These are phyloP conservation scores for Aspergillus tanneri DNA, from an alignment of 2,329 filamentous ascomycete species.

Conservation along the genomic window DNA sequence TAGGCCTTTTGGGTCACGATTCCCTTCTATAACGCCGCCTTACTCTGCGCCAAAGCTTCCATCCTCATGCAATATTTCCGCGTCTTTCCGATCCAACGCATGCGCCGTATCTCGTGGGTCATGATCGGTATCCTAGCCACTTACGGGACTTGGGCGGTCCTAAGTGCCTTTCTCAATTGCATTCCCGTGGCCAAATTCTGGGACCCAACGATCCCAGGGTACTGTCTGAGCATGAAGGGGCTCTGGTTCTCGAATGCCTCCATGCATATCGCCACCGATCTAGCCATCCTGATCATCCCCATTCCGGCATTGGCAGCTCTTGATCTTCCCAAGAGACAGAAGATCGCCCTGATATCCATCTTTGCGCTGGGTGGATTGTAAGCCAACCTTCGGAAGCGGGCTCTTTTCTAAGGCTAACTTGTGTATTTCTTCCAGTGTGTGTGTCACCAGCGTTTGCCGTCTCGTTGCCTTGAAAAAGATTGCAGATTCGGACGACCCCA, in stretches of 20 bases:
- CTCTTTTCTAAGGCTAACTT: background rate
- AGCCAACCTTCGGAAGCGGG: background rate
- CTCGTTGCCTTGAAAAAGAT: slow-evolving; percentile 34
- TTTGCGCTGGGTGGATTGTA: slow-evolving; percentile 44
- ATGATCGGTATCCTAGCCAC: slow-evolving; percentile 38
- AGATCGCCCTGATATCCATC: slow-evolving; percentile 41
- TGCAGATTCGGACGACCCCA: slow-evolving; percentile 34
- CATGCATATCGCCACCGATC: slow-evolving; percentile 47
- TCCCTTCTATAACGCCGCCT: slow-evolving; percentile 40
- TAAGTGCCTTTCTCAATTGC: slow-evolving; percentile 39
- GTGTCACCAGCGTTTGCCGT: slow-evolving; percentile 38
- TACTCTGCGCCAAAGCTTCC: slow-evolving; percentile 47
- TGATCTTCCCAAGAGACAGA: slow-evolving; percentile 45
- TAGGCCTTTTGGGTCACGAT: slow-evolving; percentile 41
- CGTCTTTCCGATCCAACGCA: slow-evolving; percentile 41
- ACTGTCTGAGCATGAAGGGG: slow-evolving; percentile 40
- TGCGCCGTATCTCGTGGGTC: slow-evolving; percentile 38
- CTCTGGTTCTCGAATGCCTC: slow-evolving; percentile 48
- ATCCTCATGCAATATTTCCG: slow-evolving; percentile 52
- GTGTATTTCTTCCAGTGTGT: slow-evolving; percentile 24
- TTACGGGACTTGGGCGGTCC: slow-evolving; percentile 37
- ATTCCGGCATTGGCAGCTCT: slow-evolving; percentile 44
- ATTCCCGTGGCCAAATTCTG: slow-evolving; percentile 39
- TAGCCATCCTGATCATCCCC: slow-evolving; percentile 46
- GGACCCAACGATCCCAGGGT: slow-evolving; percentile 28